Percentiles rank a stretch among this genome's conserved stretches.
These are phyloP conservation scores for Aquilaria yunnanensis DNA, from an alignment of 345 rosid species.

Conservation along the genomic window DNA sequence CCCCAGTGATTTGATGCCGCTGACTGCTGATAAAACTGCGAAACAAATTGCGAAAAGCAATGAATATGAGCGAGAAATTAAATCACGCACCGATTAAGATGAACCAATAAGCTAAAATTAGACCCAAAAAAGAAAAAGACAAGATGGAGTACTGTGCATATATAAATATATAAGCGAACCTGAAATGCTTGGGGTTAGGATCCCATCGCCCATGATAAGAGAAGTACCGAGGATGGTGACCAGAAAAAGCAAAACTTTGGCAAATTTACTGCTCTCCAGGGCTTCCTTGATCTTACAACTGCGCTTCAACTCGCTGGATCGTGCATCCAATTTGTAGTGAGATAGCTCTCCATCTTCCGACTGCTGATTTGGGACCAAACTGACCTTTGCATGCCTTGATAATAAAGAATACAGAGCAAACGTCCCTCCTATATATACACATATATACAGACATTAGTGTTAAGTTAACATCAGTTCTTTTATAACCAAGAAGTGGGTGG, in stretches of 20 bases:
- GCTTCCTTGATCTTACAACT: constrained; percentile 27
- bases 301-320: background rate
- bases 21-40: constrained; percentile 39
- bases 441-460: no score
- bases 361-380: constrained; percentile 38
- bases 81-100: no score
- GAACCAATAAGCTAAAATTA: no score
- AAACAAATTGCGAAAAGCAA: no score
- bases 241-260: constrained; percentile 44
- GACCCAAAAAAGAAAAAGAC: no score
- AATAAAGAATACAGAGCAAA: constrained; percentile 55
- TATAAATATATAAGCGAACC: no score
- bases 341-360: constrained; percentile 41
- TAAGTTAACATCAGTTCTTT: no score
- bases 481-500: no score
- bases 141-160: no score
- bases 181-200: constrained; percentile 62
- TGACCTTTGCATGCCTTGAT: constrained; percentile 44
- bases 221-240: constrained; percentile 72
- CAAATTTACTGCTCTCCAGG: constrained; percentile 34
- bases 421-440: constrained; percentile 39
- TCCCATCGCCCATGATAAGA: constrained; percentile 82
- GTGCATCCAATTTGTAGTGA: constrained; percentile 31
- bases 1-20: constrained; percentile 32
- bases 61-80: no score